Conservation (phyloP, 1,284 basidiomycete genomes). For the Apiotrichum mycotoxinovorans region DNA sequence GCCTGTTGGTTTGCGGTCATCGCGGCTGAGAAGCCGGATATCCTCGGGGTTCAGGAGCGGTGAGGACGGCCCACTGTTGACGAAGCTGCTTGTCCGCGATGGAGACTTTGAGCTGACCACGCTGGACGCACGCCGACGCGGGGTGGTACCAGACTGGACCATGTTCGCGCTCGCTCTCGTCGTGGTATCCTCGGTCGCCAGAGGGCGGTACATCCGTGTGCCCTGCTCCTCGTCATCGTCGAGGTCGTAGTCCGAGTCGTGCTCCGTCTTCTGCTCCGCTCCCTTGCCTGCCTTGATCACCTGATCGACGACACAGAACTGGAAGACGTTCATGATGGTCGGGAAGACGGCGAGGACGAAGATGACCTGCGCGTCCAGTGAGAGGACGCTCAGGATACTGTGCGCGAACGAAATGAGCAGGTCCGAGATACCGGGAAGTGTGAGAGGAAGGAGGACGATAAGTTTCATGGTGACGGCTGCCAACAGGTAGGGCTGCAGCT, state of each 20-base stretch:
- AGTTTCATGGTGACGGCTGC: conserved; percentile 87
- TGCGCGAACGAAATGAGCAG: conserved; percentile 69
- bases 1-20: background rate
- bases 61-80: background rate
- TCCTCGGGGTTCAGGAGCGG: conserved; percentile 4
- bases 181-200: conserved; percentile 7
- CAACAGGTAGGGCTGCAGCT: conserved; percentile 80
- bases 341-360: conserved; percentile 93
- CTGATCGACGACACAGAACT: conserved; percentile 54
- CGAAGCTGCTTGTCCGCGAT: conserved; percentile 4
- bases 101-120: background rate
- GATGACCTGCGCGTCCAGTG: conserved; percentile 69
- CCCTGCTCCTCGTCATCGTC: conserved; percentile 14
- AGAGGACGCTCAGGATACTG: conserved; percentile 78
- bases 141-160: background rate
- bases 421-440: conserved; percentile 61
- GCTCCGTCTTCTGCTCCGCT: conserved; percentile 4
- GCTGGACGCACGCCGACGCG: conserved; percentile 5
- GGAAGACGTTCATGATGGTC: conserved; percentile 83
- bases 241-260: background rate
- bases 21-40: background rate
- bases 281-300: conserved; percentile 44
- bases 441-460: conserved; percentile 66
- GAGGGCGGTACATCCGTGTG: conserved; percentile 5
- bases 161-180: background rate